These are phyloP conservation scores for Sorghum bicolor DNA, from an alignment of 176 grass and related monocot genomes.

Conservation along the genomic window DNA sequence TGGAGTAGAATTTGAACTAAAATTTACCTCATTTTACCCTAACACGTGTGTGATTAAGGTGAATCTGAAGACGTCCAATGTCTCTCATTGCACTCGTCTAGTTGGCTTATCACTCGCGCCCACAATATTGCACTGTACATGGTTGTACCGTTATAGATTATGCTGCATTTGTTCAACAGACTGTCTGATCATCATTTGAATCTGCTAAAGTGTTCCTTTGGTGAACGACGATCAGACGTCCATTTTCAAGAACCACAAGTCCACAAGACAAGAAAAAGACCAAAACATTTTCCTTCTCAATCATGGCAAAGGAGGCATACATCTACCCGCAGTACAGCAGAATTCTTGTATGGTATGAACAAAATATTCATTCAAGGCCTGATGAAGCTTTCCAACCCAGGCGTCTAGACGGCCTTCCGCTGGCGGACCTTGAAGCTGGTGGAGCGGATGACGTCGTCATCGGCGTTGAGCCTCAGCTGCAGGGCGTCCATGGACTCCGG, in stretches of 20 bases:
- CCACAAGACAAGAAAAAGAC: neutral
- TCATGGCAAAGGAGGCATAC: neutral
- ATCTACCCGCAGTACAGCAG: conserved; percentile 1
- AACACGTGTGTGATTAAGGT: too few species aligned
- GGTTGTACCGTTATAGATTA: neutral
- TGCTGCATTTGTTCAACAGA: neutral
- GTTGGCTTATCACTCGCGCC: neutral
- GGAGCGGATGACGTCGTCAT: conserved; percentile 77
- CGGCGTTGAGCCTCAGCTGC: conserved; percentile 50
- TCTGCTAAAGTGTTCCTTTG: neutral
- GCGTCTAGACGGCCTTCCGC: conserved; percentile 35
- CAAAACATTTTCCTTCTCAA: neutral
- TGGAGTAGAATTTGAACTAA: too few species aligned
- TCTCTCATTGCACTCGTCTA: neutral
- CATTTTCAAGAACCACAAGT: neutral
- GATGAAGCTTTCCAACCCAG: neutral
- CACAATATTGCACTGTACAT: neutral
- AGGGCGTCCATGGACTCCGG: conserved; percentile 64
- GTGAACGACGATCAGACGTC: neutral
- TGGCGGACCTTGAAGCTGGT: conserved; percentile 67
- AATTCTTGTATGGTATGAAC: conserved; percentile 27
- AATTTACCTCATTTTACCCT: too few species aligned
- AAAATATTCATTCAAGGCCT: neutral
- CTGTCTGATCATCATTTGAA: neutral
- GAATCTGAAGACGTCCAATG: too few species aligned